Evolutionary conservation across 257 asterid species (phyloP).

Genomic region (Rauvolfia tetraphylla): DNA sequence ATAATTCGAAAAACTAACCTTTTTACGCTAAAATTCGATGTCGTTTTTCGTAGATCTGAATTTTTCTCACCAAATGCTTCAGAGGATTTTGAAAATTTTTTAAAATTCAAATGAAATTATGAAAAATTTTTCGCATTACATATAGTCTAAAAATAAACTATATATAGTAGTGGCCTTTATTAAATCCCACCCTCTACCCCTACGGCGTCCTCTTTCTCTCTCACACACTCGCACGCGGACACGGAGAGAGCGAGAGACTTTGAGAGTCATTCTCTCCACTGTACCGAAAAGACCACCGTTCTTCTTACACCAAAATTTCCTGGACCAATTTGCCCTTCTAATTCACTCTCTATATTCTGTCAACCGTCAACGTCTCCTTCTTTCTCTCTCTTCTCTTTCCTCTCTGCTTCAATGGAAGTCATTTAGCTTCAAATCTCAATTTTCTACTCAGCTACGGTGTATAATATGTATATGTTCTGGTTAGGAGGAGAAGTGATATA

Average conservation of each 20-base stretch:
- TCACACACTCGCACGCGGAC: constrained; percentile 12
- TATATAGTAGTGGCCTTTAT: constrained; percentile 53
- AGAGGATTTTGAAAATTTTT: no score
- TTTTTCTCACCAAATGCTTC: no score
- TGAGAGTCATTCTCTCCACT: constrained; percentile 32
- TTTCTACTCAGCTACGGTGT: background rate
- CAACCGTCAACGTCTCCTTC: constrained; percentile 31
- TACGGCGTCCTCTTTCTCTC: constrained; percentile 8
- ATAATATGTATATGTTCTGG: constrained; percentile 9
- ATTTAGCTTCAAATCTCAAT: constrained; percentile 19
- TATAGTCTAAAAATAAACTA: no score
- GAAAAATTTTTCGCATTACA: no score
- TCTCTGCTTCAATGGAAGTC: constrained; percentile 29
- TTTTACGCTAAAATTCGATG: no score
- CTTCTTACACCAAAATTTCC: constrained; percentile 16
- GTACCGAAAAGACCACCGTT: constrained; percentile 12
- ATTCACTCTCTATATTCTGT: constrained; percentile 33
- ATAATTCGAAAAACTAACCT: no score
- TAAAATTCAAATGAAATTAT: no score
- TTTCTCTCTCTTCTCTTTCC: no score
- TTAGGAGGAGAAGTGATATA: background rate
- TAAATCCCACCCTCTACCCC: constrained; percentile 10
- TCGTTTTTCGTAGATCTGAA: no score
- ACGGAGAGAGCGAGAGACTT: no score
- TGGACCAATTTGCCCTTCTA: constrained; percentile 38